Evolutionary conservation across 1,284 basidiomycete species (phyloP).

Genomic region (Microbotryum scabiosae): DNA sequence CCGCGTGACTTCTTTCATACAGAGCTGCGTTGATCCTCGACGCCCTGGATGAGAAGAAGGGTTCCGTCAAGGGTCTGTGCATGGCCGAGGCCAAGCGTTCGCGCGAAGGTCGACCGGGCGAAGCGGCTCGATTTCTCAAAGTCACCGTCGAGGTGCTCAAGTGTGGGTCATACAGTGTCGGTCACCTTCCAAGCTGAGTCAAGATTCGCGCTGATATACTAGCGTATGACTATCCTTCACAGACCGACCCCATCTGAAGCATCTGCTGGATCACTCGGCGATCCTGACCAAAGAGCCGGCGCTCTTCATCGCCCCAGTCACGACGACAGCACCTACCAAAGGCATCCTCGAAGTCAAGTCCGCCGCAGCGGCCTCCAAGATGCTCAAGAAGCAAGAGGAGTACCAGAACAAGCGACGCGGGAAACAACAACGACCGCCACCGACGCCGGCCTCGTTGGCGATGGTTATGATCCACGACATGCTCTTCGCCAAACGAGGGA

Average conservation of each 20-base stretch:
- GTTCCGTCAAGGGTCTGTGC: constrained; percentile 71
- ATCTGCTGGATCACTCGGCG: constrained; percentile 22
- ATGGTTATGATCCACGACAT: constrained; percentile 81
- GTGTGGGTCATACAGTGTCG: constrained; percentile 51
- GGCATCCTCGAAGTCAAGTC: constrained; percentile 7
- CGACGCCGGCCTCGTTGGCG: constrained; percentile 46
- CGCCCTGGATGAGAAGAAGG: constrained; percentile 71
- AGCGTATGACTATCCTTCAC: neutral
- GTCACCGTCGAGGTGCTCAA: constrained; percentile 80
- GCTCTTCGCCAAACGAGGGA: constrained; percentile 57
- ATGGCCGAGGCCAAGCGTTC: constrained; percentile 50
- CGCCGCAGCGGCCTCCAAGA: constrained; percentile 18
- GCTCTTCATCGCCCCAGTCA: constrained; percentile 26
- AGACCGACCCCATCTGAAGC: constrained; percentile 30
- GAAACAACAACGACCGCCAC: constrained; percentile 9
- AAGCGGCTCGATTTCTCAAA: constrained; percentile 50
- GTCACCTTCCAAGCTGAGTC: neutral
- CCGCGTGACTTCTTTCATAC: neutral
- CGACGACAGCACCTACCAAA: constrained; percentile 14
- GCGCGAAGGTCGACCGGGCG: constrained; percentile 51
- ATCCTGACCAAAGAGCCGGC: constrained; percentile 26
- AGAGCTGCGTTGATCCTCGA: constrained; percentile 63
- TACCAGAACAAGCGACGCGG: neutral
- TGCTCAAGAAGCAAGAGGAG: constrained; percentile 11
- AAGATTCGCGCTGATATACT: no score